These are phyloP conservation scores for Aphanomyces cochlioides DNA, from an alignment of 352 stramenopile species.

Conservation along the genomic window DNA sequence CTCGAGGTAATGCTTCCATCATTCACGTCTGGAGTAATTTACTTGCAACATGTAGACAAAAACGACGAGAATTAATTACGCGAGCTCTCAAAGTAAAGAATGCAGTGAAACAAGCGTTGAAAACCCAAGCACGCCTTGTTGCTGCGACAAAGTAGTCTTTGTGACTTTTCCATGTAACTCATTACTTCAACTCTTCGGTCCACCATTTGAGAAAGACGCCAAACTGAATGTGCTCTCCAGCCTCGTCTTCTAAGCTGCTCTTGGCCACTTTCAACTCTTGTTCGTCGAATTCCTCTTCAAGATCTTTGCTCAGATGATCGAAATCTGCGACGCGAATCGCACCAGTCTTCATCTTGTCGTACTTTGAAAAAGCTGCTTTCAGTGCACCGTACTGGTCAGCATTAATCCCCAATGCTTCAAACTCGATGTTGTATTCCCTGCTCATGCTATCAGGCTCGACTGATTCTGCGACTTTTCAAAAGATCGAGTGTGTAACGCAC, in stretches of 20 bases:
- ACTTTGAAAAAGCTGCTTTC: constrained; percentile 18
- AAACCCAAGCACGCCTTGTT: constrained; percentile 23
- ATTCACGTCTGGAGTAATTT: not conserved
- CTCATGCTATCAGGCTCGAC: not conserved
- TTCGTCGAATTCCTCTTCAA: constrained; percentile 25
- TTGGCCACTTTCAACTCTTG: constrained; percentile 26
- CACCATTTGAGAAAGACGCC: constrained; percentile 27
- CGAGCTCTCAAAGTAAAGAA: constrained; percentile 25
- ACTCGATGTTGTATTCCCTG: constrained; percentile 11
- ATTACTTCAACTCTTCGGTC: constrained; percentile 11
- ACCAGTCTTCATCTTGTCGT: constrained; percentile 31
- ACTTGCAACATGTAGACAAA: constrained; percentile 16
- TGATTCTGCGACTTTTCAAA: constrained; percentile 11
- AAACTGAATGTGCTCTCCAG: constrained; percentile 23
- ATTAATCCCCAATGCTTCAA: constrained; percentile 11
- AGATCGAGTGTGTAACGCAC: not conserved
- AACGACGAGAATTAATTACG: constrained; percentile 23
- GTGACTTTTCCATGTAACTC: too few relatives aligned
- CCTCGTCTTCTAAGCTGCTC: constrained; percentile 14
- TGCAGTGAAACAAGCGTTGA: constrained; percentile 7
- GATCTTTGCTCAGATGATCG: constrained; percentile 16
- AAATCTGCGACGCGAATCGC: constrained; percentile 23
- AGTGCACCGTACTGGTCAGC: constrained; percentile 20
- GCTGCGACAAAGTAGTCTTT: not conserved
- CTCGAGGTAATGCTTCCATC: constrained; percentile 8